Base-by-base conservation (phyloP, 2,329 filamentous ascomycete genomes). In the Trichoderma atroviride region DNA sequence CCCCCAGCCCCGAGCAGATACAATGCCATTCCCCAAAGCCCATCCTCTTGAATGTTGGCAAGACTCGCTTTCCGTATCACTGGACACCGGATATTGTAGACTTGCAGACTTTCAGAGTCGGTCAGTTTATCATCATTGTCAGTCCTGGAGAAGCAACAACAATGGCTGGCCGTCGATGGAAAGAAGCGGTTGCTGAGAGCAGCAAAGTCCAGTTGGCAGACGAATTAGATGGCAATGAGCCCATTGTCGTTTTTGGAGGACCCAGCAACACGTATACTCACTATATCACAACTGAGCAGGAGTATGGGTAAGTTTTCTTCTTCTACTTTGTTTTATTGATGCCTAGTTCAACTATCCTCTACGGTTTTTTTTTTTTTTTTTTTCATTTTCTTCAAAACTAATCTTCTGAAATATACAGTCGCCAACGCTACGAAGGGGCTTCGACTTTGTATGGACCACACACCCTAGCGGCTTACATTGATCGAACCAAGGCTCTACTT, bases 81-180 rank as follows among this genome's bases (percentile, higher is more conserved):
- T 97, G 94, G 94, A 88, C 89, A 0, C 92, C 94, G 4, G 97
- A 97, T 75, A 92, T 97, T 72, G 91, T 97, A 68, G 93, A 97
- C 76, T 86, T 97, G 31, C 94, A 97, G 78, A 82, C 92, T 22
- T 83, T 97, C 16, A 90, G 94, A 27, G 90, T 95, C 2, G 94
- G 94, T 3, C 92, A 96, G 75, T 82, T 97, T 60, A 83, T 96
- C 71, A 92, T 97, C 72, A 90, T 97, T 72, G 86, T 97, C n/a
- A 91, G 91, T 33, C 91, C 94, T 0, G 92, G 93, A 57, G 94
- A 97, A 80, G 93, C 92, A 0, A 96, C 92, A 0, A 97, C 94
- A 10, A 97, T 97, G 94, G 87, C 92, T 0, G 94, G 94, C 1
- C 88, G 94, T 13, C 88, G 94, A 40, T 97, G 94, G 94, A 91